Percentiles rank a stretch among this genome's conserved stretches.
phyloP scores from a whole-genome alignment of 371 early-diverging fungal genomes.

The Caulochytrium protostelioides region DNA sequence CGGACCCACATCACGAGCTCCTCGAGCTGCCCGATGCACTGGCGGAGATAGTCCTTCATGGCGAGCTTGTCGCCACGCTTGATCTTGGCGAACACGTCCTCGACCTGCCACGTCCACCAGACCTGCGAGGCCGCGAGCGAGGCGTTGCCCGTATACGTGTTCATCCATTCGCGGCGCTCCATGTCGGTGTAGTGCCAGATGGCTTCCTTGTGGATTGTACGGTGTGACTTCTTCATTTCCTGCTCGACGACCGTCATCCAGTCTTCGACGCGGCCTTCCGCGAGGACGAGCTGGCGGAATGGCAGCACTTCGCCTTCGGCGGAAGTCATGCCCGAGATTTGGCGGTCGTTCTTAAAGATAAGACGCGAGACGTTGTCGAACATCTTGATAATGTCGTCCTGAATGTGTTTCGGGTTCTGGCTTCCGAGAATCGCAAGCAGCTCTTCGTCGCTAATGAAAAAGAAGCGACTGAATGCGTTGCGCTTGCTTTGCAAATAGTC shows the following conservation, averaged over 20 bases:
- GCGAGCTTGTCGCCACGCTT: slow-evolving; percentile 32
- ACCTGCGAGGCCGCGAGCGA: slow-evolving; percentile 31
- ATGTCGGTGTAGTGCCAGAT: slow-evolving; percentile 28
- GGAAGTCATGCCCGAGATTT: slow-evolving; percentile 31
- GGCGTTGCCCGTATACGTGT: slow-evolving; percentile 31
- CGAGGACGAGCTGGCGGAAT: slow-evolving; percentile 18
- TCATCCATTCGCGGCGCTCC: slow-evolving; percentile 26
- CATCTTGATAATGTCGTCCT: slow-evolving; percentile 39
- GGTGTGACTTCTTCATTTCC: slow-evolving; percentile 34
- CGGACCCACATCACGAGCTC: slow-evolving; percentile 25
- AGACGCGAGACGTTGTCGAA: slow-evolving; percentile 32
- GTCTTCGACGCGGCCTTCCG: slow-evolving; percentile 33
- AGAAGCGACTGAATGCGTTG: slow-evolving; percentile 34
- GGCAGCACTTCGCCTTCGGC: slow-evolving; percentile 28
- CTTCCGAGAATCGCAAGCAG: slow-evolving; percentile 33
- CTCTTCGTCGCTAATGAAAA: slow-evolving; percentile 39
- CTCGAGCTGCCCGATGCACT: slow-evolving; percentile 27
- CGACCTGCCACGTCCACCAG: slow-evolving; percentile 44
- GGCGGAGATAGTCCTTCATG: slow-evolving; percentile 28
- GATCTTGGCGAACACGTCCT: slow-evolving; percentile 33
- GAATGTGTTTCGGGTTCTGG: slow-evolving; percentile 29
- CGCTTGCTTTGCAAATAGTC: slow-evolving; percentile 35
- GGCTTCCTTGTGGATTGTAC: slow-evolving; percentile 31
- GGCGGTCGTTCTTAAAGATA: slow-evolving; percentile 27
- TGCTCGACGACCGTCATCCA: slow-evolving; percentile 32